Evolutionary conservation across 2,329 filamentous ascomycete species (phyloP).

Genomic region (Cercospora berteroae): DNA sequence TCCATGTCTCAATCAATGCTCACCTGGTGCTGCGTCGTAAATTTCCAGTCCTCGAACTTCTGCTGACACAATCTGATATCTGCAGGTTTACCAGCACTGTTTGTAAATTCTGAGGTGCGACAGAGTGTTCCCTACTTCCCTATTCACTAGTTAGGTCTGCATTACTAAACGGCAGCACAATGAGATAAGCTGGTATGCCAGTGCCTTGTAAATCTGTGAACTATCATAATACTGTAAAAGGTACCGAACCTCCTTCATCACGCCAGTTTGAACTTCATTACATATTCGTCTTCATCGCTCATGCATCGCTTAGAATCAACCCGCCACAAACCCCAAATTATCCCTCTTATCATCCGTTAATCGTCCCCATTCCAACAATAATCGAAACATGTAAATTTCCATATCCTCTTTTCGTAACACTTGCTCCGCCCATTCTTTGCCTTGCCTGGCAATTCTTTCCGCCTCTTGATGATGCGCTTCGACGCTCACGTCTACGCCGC

Average conservation of each 20-base stretch:
- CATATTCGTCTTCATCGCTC: neutral
- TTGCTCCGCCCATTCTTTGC: constrained; percentile 62
- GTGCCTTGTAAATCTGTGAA: neutral
- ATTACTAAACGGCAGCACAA: too few relatives aligned
- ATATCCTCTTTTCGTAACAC: constrained; percentile 70
- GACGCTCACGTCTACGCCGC: constrained; percentile 46
- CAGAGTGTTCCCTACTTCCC: too few relatives aligned
- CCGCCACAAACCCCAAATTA: constrained; percentile 39
- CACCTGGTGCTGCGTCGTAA: neutral
- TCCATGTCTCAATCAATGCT: too few relatives aligned
- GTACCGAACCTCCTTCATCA: neutral
- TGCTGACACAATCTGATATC: too few relatives aligned
- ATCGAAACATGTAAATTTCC: constrained; percentile 75
- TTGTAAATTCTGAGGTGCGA: too few relatives aligned
- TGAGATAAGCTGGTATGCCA: neutral
- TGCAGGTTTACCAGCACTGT: too few relatives aligned
- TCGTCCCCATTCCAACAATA: constrained; percentile 75
- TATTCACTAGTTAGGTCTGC: too few relatives aligned
- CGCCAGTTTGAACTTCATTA: neutral
- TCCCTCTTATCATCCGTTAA: constrained; percentile 62
- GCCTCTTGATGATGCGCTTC: constrained; percentile 49
- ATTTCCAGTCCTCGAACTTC: too few relatives aligned
- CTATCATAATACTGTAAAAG: neutral
- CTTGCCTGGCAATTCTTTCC: constrained; percentile 64
- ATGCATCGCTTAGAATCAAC: neutral